Evolutionary conservation across 345 rosid species (phyloP), one percentile per base, ranked within the genome.

Genomic region (Sisymbrium altissimum): DNA sequence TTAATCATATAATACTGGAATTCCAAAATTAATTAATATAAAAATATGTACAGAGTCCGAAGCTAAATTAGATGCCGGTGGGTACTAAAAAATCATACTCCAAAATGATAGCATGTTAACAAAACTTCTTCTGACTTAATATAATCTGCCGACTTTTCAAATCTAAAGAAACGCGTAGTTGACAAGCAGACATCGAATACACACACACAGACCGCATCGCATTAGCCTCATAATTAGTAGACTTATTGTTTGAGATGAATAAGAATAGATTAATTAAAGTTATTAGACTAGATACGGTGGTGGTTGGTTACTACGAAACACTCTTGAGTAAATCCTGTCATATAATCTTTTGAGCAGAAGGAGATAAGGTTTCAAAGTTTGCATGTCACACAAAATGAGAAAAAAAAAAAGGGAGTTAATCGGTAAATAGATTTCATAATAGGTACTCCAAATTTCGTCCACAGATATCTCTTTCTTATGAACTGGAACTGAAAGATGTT

Each of bases 131-230:
- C 25, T 23, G 2, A 23, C 3, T 23, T 23, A 3, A 23, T 23
- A 23, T 23, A 23, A 23, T 23, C 25, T 23, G 25, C 2, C 3
- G 27, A 38, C 46, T 5, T 9, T 6, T 52, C 9, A 44, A 48
- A 15, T 23, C 8, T 25, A n/a, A 15, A 53, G 27, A 27, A 55
- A 55, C 72, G 64, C 54, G 64, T 68, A 14, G 52, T 68, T 56
- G 55, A 56, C 41, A 41, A 68, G 40, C 40, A 65, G 33, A 48
- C 38, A 9, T 10, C 3, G 32, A 29, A 29, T 29, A 29, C 27
- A 9, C 9, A 9, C 17, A 36, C 71, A 52, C 27, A 36, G 14
- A 0, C 52, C 45, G 39, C 39, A 35, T 35, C 39, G 39, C 39
- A 35, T 9, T 2, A 7, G 39, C 11, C 59, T 66, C 46, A 6